Conservation (phyloP, 2,329 filamentous ascomycete genomes). For the Botrytis squamosa region DNA sequence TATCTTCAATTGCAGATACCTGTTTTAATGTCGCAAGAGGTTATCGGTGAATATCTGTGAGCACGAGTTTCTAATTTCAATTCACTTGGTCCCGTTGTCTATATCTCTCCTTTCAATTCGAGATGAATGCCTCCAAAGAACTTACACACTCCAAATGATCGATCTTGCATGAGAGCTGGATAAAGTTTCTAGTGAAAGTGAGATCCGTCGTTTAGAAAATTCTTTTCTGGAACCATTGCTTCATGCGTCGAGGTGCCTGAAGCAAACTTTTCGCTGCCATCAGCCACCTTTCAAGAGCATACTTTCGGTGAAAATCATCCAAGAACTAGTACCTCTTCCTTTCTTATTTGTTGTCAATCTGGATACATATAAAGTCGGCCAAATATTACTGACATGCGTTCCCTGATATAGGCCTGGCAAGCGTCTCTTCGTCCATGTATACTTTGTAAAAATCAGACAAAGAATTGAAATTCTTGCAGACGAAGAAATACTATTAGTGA, state of each 20-base stretch:
- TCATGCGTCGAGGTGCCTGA: not conserved
- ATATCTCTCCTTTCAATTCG: not conserved
- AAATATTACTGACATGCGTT: not conserved
- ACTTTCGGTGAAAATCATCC: not conserved
- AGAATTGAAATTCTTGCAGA: not conserved
- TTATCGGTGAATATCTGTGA: not conserved
- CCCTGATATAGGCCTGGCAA: not conserved
- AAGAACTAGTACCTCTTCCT: not conserved
- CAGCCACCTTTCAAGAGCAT: not conserved
- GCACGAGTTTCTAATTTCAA: not conserved
- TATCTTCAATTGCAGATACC: not conserved
- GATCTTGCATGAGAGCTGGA: too few species aligned
- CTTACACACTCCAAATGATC: not conserved
- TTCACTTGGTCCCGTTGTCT: not conserved
- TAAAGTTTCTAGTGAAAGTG: too few species aligned
- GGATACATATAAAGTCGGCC: not conserved
- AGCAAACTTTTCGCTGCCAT: not conserved
- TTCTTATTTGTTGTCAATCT: not conserved
- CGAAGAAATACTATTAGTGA: not conserved
- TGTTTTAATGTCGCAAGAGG: not conserved
- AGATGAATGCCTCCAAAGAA: not conserved
- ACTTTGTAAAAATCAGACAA: not conserved
- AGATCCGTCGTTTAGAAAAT: too few species aligned
- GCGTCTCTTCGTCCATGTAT: not conserved
- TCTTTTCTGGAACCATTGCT: not conserved